A percentile compares a stretch with the other conserved stretches of the same genome.
phyloP scores from a whole-genome alignment of 73 alveolate genomes.

The Uronychia setigera region DNA sequence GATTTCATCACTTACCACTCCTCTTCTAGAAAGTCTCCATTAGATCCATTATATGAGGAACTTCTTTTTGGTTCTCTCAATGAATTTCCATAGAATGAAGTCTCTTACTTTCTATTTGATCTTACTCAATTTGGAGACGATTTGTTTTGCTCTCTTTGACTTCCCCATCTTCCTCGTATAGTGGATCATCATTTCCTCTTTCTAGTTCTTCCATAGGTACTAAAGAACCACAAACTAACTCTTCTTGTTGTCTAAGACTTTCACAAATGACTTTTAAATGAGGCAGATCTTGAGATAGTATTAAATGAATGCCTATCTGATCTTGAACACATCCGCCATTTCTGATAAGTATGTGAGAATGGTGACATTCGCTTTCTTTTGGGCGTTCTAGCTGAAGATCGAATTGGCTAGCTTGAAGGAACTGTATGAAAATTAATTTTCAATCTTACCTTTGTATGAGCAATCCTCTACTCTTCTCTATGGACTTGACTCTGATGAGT shows the following conservation, averaged over 20 bases:
- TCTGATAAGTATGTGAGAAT: neutral
- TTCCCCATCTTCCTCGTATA: neutral
- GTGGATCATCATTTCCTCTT: neutral
- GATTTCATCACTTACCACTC: slow-evolving; percentile 1
- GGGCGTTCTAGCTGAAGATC: neutral
- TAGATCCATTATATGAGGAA: neutral
- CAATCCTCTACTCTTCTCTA: too few species aligned
- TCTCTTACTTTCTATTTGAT: neutral
- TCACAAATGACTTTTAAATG: neutral
- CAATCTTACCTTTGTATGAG: too few species aligned
- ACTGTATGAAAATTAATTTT: too few species aligned
- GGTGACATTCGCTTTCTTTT: neutral
- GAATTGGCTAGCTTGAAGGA: neutral
- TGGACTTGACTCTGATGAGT: too few species aligned
- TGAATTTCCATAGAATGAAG: neutral
- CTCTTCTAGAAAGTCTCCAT: neutral
- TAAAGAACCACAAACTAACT: neutral
- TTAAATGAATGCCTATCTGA: neutral
- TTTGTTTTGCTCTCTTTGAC: neutral
- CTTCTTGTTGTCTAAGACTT: neutral
- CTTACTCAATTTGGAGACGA: neutral
- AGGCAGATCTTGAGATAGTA: neutral
- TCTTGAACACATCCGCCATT: neutral
- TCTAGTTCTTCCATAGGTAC: neutral
- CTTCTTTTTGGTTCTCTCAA: neutral